Conservation (phyloP, 2,329 filamentous ascomycete genomes). For the Endocalyx cinctus region DNA sequence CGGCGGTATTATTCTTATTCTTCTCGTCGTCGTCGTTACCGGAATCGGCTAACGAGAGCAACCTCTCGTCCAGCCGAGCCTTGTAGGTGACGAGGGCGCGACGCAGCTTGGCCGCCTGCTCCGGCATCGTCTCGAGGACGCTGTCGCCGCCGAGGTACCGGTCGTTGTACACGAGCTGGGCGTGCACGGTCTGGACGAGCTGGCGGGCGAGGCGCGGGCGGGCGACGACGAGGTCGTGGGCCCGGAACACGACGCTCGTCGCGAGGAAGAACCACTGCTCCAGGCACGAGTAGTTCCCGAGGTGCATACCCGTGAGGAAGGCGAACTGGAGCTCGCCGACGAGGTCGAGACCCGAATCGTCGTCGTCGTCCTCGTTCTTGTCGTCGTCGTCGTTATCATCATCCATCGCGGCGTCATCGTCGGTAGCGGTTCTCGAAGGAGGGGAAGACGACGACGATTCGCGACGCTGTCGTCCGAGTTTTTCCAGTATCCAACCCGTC, state of each 20-base stretch:
- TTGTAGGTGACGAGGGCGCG: conserved; percentile 51
- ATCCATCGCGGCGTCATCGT: too few relatives aligned
- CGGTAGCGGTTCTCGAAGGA: too few relatives aligned
- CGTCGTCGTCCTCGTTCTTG: too few relatives aligned
- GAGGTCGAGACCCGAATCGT: conserved; percentile 36
- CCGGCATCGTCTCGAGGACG: conserved; percentile 33
- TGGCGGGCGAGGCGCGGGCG: conserved; percentile 40
- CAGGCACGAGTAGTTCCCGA: conserved; percentile 55
- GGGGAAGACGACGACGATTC: conserved; percentile 4
- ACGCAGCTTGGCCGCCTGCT: conserved; percentile 32
- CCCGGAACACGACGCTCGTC: conserved; percentile 46
- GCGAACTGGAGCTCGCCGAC: conserved; percentile 58
- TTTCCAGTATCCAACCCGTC: conserved; percentile 40
- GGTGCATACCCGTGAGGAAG: conserved; percentile 52
- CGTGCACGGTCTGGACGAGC: conserved; percentile 47
- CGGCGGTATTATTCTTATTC: too few relatives aligned
- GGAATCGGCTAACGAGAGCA: conserved; percentile 30
- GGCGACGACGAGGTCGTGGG: conserved; percentile 38
- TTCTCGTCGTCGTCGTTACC: conserved; percentile 34
- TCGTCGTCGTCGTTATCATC: too few relatives aligned
- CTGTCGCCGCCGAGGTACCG: conserved; percentile 43
- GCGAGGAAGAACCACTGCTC: conserved; percentile 59
- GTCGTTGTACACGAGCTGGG: conserved; percentile 52
- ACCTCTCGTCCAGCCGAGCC: conserved; percentile 43
- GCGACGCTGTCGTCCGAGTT: conserved; percentile 34